These are phyloP conservation scores for Tardiomyces blankii DNA, from an alignment of 1,139 yeast genomes.

Conservation along the genomic window DNA sequence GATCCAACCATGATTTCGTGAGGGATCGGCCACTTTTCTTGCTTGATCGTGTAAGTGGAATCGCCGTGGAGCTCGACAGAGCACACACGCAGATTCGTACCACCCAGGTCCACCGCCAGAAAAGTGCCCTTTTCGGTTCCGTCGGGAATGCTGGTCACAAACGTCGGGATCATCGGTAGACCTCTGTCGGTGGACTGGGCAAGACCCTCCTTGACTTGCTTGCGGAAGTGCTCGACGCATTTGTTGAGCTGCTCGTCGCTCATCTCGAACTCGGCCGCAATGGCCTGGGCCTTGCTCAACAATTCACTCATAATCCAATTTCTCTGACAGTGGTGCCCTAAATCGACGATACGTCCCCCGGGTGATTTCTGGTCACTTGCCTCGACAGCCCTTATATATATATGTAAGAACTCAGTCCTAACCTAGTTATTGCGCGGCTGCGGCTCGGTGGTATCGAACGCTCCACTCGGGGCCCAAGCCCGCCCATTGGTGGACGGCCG, in stretches of 20 bases:
- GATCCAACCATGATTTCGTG: constrained; percentile 54
- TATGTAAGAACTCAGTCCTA: no score
- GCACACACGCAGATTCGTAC: constrained; percentile 83
- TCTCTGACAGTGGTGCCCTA: no score
- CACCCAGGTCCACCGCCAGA: constrained; percentile 81
- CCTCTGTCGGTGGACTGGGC: constrained; percentile 36
- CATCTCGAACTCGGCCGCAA: constrained; percentile 46
- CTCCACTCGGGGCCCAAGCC: no score
- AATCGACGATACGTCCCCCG: no score
- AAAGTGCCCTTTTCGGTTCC: constrained; percentile 72
- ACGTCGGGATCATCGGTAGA: constrained; percentile 85
- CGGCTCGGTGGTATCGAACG: no score
- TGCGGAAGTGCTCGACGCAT: constrained; percentile 54
- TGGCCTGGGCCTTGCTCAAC: constrained; percentile 30
- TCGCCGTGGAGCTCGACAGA: constrained; percentile 73
- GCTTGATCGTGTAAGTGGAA: constrained; percentile 61
- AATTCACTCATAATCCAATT: neutral
- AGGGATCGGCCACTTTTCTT: constrained; percentile 67
- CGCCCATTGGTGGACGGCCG: no score
- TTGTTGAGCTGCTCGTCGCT: constrained; percentile 39
- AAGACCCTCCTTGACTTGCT: constrained; percentile 55
- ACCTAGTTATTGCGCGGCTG: no score
- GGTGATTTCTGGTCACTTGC: no score
- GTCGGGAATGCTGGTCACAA: constrained; percentile 65
- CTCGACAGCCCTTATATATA: no score